phyloP scores from a whole-genome alignment of 2,329 filamentous ascomycete genomes.

The Aspergillus sergii region DNA sequence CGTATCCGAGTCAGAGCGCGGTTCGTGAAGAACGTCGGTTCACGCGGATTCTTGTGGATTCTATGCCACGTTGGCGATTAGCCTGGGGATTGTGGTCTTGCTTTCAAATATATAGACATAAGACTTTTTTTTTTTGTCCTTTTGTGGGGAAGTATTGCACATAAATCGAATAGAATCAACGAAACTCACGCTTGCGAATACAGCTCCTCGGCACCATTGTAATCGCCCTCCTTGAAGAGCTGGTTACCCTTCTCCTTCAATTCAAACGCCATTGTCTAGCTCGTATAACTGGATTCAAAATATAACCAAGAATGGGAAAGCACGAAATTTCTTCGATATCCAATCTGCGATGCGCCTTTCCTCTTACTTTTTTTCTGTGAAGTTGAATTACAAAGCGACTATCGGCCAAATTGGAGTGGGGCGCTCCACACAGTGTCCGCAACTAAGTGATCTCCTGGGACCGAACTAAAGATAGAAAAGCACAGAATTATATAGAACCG shows the following conservation, averaged over 20 bases:
- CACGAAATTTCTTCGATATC: background rate
- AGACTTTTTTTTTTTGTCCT: background rate
- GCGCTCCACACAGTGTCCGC: conserved; percentile 16
- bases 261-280: conserved; percentile 33
- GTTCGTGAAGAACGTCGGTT: conserved; percentile 84
- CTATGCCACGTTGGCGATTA: conserved; percentile 43
- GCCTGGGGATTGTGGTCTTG: background rate
- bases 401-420: conserved; percentile 14
- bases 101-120: background rate
- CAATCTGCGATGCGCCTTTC: background rate
- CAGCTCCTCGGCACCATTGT: conserved; percentile 48
- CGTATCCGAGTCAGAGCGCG: conserved; percentile 81
- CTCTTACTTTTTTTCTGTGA: background rate
- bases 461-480: background rate
- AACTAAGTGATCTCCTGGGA: conserved; percentile 4
- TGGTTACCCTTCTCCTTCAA: conserved; percentile 50
- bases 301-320: background rate
- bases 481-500: conserved; percentile 2
- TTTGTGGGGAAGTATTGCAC: background rate
- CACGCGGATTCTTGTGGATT: conserved; percentile 75
- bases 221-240: conserved; percentile 50
- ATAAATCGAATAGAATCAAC: background rate
- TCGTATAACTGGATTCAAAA: background rate
- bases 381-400: conserved; percentile 7
- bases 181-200: conserved; percentile 49